These are phyloP conservation scores for Colletotrichum tanaceti DNA, from an alignment of 2,329 filamentous ascomycete genomes.

Conservation along the genomic window DNA sequence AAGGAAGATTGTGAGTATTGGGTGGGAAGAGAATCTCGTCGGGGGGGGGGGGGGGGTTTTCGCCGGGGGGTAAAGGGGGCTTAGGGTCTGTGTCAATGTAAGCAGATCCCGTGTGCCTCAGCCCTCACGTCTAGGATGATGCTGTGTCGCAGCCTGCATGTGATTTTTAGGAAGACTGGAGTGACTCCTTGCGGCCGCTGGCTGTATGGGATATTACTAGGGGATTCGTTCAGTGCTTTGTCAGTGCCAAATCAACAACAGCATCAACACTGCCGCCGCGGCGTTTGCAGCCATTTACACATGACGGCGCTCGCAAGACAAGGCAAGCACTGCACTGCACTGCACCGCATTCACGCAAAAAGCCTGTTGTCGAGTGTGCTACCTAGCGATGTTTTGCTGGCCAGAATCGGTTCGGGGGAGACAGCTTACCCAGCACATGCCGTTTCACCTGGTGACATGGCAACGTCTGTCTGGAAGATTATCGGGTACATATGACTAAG, in stretches of 20 bases:
- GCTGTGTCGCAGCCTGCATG: not conserved
- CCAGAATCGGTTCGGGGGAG: not conserved
- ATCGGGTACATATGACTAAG: not conserved
- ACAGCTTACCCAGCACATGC: not conserved
- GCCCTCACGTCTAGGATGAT: not conserved
- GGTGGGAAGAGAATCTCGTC: not conserved
- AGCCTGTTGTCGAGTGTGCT: not conserved
- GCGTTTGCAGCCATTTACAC: not conserved
- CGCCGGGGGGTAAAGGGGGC: not conserved
- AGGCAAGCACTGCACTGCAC: not conserved
- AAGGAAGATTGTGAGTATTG: not conserved
- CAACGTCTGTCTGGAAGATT: too few relatives aligned
- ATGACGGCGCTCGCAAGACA: not conserved
- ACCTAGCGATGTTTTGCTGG: not conserved
- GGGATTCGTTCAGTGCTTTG: not conserved
- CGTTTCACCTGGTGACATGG: not conserved
- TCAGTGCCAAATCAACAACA: not conserved
- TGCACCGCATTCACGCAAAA: not conserved
- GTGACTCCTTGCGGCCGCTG: not conserved
- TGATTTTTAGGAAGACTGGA: not conserved
- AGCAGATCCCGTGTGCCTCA: slow-evolving; percentile 9
- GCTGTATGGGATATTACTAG: not conserved
- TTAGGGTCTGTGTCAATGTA: not conserved
- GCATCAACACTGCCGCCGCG: not conserved
- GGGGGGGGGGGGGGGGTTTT: too few relatives aligned